phyloP scores from a whole-genome alignment of 1,139 yeast genomes.

The Candida sanyaensis region DNA sequence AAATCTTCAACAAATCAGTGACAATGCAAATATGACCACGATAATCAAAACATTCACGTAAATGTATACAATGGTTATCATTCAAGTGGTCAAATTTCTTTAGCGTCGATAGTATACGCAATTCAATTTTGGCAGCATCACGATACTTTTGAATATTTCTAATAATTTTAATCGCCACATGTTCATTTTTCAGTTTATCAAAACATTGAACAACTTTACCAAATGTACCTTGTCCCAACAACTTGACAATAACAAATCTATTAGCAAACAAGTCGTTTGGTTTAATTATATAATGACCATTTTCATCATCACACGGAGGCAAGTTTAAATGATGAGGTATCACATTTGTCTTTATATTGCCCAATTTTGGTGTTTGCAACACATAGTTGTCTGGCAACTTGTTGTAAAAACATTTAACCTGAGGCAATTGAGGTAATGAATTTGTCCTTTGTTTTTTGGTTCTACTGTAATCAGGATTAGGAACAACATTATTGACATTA shows the following conservation, averaged over 20 bases:
- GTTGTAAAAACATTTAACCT: constrained; percentile 46
- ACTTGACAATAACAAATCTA: constrained; percentile 62
- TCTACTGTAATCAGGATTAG: constrained; percentile 13
- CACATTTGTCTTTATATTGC: constrained; percentile 43
- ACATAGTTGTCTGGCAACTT: constrained; percentile 41
- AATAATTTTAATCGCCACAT: constrained; percentile 90
- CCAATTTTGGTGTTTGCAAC: constrained; percentile 42
- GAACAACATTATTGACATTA: constrained; percentile 30
- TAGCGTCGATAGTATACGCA: constrained; percentile 75
- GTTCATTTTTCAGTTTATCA: constrained; percentile 57
- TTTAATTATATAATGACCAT: constrained; percentile 79
- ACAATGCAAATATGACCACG: constrained; percentile 93
- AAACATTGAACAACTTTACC: constrained; percentile 87
- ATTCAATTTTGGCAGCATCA: constrained; percentile 85
- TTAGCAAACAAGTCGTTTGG: constrained; percentile 64
- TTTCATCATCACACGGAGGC: constrained; percentile 67
- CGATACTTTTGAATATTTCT: constrained; percentile 76
- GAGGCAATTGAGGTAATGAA: constrained; percentile 72
- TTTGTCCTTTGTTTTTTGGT: constrained; percentile 63
- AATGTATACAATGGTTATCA: constrained; percentile 69
- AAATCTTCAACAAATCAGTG: constrained; percentile 81
- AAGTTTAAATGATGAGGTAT: constrained; percentile 41
- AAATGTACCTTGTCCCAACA: constrained; percentile 96
- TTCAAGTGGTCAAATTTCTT: constrained; percentile 75
- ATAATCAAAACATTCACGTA: constrained; percentile 89